These are phyloP conservation scores for Aquanectria penicillioides DNA, from an alignment of 2,329 filamentous ascomycete species.

Conservation along the genomic window DNA sequence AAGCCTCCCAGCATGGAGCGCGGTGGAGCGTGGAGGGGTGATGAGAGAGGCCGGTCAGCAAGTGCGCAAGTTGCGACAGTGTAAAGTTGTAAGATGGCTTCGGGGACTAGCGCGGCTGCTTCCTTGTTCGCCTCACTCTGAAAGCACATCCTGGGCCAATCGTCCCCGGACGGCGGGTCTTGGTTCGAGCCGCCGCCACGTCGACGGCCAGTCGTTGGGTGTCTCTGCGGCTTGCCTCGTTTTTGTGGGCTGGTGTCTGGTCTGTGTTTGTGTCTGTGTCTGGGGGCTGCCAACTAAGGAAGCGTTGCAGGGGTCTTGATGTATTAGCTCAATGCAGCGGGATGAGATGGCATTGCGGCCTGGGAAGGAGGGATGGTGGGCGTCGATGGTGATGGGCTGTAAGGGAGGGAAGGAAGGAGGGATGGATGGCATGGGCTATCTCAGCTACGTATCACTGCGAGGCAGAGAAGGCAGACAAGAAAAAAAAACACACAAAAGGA, in stretches of 20 bases:
- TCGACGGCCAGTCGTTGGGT: slow-evolving; percentile 40
- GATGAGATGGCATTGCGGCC: slow-evolving; percentile 18
- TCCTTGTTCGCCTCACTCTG: slow-evolving; percentile 41
- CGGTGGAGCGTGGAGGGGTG: slow-evolving; percentile 2
- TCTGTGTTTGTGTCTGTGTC: too few species aligned
- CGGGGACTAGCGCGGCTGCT: slow-evolving; percentile 11
- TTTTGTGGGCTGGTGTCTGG: slow-evolving; percentile 27
- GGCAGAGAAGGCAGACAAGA: background rate
- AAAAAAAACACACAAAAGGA: background rate
- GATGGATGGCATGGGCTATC: slow-evolving; percentile 6
- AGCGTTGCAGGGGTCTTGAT: slow-evolving; percentile 9
- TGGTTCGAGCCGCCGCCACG: slow-evolving; percentile 27
- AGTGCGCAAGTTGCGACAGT: too few species aligned
- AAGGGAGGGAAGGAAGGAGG: background rate
- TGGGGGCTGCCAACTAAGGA: slow-evolving; percentile 1
- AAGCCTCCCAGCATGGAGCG: background rate
- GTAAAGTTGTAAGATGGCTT: background rate
- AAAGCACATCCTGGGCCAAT: slow-evolving; percentile 36
- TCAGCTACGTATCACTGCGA: background rate
- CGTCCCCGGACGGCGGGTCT: slow-evolving; percentile 32
- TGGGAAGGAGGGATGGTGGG: slow-evolving; percentile 2
- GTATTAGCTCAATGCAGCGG: slow-evolving; percentile 10
- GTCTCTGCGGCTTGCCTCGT: slow-evolving; percentile 42
- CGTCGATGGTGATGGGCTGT: background rate
- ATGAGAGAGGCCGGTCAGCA: slow-evolving; percentile 4